Evolutionary conservation across 1,284 basidiomycete genomes (phyloP), one percentile per base, ranked within the genome.

Genomic region (Tausonia pullulans): DNA sequence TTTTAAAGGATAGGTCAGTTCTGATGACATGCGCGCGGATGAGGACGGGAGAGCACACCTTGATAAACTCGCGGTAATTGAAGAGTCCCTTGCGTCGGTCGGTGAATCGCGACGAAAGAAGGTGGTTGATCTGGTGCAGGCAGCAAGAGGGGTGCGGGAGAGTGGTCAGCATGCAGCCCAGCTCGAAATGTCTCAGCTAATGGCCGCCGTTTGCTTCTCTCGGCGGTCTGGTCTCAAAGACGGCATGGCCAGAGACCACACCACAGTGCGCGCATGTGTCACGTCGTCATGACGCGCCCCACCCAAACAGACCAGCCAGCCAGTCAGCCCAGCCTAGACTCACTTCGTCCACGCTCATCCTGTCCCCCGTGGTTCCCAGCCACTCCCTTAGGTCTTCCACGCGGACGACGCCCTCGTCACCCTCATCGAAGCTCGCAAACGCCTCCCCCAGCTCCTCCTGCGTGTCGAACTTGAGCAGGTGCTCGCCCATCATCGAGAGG

Each of bases 401-500:
- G 5, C 49, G 40, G 7, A 66, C 58, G n/a, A 66, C 50, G 0
- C 65, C 61, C 14, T 60, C 61, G 43, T 66, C 65, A 1, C 45
- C 53, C 39, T 51, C 52, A 45, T 66, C 65, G 43, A 66, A 66
- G 44, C 65, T 61, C 48, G 44, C 64, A 48, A 65, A 65, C n/a
- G 64, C 64, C 43, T 65, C 64, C 41, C 53, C 43, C 48, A 65
- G 46, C 27, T 45, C 54, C 11, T 57, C 52, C 40, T 58, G 54
- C 14, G 48, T 56, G 41, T 65, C 64, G 39, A 65, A 27, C 51
- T 50, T 55, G n/a, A 65, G 27, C 44, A 66, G 61, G 48, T 66
- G 55, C 7, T 66, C 61, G 16, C 61, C 65, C 65, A 66, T 66
- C 61, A 62, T 60, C 4, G 56, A 60, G 44, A 66, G 51, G n/a